phyloP scores from a whole-genome alignment of 2,329 filamentous ascomycete species.

The Orbilia quercus region DNA sequence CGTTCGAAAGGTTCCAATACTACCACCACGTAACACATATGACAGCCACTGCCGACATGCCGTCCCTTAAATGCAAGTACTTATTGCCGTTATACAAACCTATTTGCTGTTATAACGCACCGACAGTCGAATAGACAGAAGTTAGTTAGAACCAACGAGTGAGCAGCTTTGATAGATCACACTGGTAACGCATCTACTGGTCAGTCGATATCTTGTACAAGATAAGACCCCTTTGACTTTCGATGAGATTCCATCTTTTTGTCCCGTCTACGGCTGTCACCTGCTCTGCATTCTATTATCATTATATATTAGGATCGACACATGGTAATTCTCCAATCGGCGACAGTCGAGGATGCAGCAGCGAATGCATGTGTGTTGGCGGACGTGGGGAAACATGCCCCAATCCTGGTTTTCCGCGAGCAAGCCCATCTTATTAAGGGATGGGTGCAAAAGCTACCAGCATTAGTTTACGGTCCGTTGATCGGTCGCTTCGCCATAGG shows the following conservation, averaged over 20 bases:
- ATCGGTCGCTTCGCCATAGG: constrained; percentile 42
- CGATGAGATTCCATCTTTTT: constrained; percentile 31
- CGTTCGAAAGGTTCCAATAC: background rate
- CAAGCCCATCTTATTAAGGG: constrained; percentile 37
- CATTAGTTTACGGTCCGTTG: constrained; percentile 15
- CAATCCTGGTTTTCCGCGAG: constrained; percentile 11
- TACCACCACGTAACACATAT: background rate
- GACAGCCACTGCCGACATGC: background rate
- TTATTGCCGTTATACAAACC: background rate
- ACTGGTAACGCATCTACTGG: constrained; percentile 45
- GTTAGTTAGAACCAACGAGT: too few relatives aligned
- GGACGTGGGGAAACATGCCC: constrained; percentile 43
- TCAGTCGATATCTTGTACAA: constrained; percentile 2
- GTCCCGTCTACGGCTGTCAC: constrained; percentile 22
- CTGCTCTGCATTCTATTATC: constrained; percentile 41
- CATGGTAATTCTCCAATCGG: constrained; percentile 55
- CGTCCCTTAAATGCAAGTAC: background rate
- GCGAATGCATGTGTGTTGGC: constrained; percentile 51
- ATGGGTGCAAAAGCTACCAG: constrained; percentile 15
- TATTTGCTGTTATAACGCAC: too few relatives aligned
- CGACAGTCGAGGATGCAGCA: constrained; percentile 40
- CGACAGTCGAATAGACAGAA: too few relatives aligned
- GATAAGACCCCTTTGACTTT: constrained; percentile 28
- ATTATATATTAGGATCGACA: constrained; percentile 55
- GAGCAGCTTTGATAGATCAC: background rate